Evolutionary conservation across 2,329 filamentous ascomycete genomes (phyloP).

Genomic region (Colletotrichum simmondsii): DNA sequence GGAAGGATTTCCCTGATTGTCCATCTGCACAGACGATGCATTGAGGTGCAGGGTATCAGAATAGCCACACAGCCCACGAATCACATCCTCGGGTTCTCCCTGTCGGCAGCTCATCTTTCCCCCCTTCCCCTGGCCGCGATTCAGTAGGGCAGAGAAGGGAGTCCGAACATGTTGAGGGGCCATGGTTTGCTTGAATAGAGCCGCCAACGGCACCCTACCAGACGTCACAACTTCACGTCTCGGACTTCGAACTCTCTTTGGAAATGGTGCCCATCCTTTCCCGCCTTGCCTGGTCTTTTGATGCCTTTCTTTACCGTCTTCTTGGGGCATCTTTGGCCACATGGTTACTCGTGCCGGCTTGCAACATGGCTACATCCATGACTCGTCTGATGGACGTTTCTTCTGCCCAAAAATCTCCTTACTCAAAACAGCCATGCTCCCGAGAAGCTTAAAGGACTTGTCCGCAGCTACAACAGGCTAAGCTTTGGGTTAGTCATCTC

Average conservation of each 20-base stretch:
- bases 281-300: background rate
- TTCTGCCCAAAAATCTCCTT: background rate
- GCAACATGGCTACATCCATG: conserved; percentile 16
- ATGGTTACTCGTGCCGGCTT: conserved; percentile 1
- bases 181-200: background rate
- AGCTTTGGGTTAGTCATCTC: conserved; percentile 1
- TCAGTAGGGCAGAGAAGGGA: conserved; percentile 2
- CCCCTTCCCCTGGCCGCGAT: background rate
- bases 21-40: conserved; percentile 28
- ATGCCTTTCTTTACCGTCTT: background rate
- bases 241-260: conserved; percentile 21
- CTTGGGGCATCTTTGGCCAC: background rate
- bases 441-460: conserved; percentile 10
- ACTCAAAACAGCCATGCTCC: background rate
- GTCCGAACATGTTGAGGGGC: conserved; percentile 11
- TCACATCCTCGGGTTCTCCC: background rate
- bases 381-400: conserved; percentile 23
- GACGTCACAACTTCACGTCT: conserved; percentile 26
- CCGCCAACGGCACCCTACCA: conserved; percentile 1
- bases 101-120: background rate
- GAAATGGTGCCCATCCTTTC: background rate
- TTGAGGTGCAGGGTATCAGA: conserved; percentile 25
- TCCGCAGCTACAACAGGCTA: background rate
- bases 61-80: conserved; percentile 4
- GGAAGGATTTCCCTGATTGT: conserved; percentile 29